Conservation (phyloP, 2,329 filamentous ascomycete species). For the Trichoderma sp. region DNA sequence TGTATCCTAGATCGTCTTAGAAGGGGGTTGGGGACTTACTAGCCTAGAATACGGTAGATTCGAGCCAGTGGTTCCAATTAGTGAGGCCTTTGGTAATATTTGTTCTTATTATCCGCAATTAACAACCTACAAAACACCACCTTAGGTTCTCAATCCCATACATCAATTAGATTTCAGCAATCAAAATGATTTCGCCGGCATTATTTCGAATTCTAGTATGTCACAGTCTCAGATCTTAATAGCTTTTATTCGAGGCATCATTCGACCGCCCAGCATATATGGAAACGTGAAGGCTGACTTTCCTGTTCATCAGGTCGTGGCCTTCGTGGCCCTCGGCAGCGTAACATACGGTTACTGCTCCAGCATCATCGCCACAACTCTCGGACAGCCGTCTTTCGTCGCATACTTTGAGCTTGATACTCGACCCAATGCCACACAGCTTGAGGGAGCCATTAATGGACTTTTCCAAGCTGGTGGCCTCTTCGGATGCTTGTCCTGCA, state of each 20-base stretch:
- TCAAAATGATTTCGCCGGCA: neutral
- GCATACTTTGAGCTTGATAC: neutral
- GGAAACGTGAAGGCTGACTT: too few species aligned
- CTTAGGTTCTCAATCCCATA: neutral
- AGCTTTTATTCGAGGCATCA: too few species aligned
- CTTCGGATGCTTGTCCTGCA: neutral
- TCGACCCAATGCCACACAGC: neutral
- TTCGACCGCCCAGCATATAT: too few species aligned
- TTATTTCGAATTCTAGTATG: neutral
- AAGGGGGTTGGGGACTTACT: neutral
- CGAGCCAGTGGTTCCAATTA: neutral
- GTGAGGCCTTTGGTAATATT: neutral
- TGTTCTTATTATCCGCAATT: neutral
- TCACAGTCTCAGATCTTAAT: neutral
- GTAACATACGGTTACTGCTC: constrained; percentile 1
- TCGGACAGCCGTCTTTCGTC: neutral
- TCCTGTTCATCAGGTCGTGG: neutral
- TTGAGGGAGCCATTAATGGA: constrained; percentile 2
- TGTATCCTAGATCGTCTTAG: neutral
- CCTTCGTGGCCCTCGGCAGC: neutral
- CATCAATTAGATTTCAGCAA: neutral
- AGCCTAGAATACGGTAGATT: neutral
- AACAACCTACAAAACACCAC: neutral
- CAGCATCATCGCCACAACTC: constrained; percentile 1
- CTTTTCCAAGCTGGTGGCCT: neutral